Conservation (phyloP, 805 yeast species). For the Torulaspora quercuum region DNA sequence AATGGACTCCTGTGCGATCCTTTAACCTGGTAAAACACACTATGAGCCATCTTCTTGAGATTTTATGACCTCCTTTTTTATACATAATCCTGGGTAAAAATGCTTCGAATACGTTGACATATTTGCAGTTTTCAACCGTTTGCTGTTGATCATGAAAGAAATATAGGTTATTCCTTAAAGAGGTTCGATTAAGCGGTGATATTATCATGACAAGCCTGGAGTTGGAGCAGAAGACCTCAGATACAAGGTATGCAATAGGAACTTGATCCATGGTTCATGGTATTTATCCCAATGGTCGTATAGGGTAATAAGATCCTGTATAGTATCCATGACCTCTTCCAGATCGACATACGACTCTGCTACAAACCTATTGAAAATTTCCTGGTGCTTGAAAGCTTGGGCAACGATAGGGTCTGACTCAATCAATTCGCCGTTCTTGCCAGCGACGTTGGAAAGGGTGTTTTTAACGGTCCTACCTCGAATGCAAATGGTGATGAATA, state of each 20-base stretch:
- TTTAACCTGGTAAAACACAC: too few relatives aligned
- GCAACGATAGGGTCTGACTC: slow-evolving; percentile 9
- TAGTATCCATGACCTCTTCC: slow-evolving; percentile 71
- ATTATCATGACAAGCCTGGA: not conserved
- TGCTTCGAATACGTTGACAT: too few relatives aligned
- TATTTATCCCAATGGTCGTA: slow-evolving; percentile 87
- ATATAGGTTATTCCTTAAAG: too few relatives aligned
- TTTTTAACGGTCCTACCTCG: slow-evolving; percentile 45
- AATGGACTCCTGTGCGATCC: too few relatives aligned
- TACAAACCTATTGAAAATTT: slow-evolving; percentile 44
- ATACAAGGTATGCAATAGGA: slow-evolving; percentile 34
- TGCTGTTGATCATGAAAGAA: too few relatives aligned
- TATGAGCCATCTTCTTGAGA: too few relatives aligned
- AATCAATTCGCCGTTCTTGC: slow-evolving; percentile 3
- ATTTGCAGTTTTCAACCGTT: too few relatives aligned
- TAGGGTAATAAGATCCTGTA: slow-evolving; percentile 77
- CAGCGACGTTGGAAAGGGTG: slow-evolving; percentile 18
- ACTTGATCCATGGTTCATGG: slow-evolving; percentile 59
- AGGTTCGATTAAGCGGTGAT: too few relatives aligned
- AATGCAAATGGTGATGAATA: slow-evolving; percentile 65
- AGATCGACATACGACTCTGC: slow-evolving; percentile 75
- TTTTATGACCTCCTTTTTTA: too few relatives aligned
- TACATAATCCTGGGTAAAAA: too few relatives aligned
- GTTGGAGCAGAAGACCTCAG: slow-evolving; percentile 15
- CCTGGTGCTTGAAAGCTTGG: slow-evolving; percentile 16